Conservation (phyloP, 192 early-diverging fungal species). For the Mortierella antarctica region DNA sequence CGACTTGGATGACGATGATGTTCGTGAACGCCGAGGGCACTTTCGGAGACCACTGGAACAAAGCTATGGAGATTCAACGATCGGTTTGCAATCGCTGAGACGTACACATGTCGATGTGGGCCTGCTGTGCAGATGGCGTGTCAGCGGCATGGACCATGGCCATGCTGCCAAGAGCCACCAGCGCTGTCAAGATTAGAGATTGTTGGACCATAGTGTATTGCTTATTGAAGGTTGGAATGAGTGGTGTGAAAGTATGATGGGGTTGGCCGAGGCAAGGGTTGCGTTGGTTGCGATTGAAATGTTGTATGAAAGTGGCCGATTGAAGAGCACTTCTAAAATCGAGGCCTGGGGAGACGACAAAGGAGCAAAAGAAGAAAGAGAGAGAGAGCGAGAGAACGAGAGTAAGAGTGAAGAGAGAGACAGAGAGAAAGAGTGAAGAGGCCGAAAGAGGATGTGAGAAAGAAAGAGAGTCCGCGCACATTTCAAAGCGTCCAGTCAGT, state of each 20-base stretch:
- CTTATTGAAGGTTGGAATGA: no score
- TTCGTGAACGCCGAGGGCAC: not conserved
- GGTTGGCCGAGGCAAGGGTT: no score
- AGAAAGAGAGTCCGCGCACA: no score
- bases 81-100: not conserved
- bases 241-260: no score
- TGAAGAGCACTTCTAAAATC: no score
- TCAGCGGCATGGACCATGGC: not conserved
- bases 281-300: no score
- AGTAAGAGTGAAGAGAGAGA: not conserved
- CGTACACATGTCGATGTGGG: constrained; percentile 8
- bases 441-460: not conserved
- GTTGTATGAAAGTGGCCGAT: no score
- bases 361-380: no score
- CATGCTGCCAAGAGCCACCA: not conserved
- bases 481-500: no score
- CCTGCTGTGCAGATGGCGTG: not conserved
- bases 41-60: not conserved
- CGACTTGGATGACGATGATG: not conserved
- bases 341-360: no score
- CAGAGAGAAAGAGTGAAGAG: no score
- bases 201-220: constrained; percentile 2
- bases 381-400: not conserved
- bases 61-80: not conserved
- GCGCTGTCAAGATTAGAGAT: not conserved